A percentile compares a stretch with the other conserved stretches of the same genome.
Conservation (phyloP, 331 rosid genomes). For the Malus hybrid region DNA sequence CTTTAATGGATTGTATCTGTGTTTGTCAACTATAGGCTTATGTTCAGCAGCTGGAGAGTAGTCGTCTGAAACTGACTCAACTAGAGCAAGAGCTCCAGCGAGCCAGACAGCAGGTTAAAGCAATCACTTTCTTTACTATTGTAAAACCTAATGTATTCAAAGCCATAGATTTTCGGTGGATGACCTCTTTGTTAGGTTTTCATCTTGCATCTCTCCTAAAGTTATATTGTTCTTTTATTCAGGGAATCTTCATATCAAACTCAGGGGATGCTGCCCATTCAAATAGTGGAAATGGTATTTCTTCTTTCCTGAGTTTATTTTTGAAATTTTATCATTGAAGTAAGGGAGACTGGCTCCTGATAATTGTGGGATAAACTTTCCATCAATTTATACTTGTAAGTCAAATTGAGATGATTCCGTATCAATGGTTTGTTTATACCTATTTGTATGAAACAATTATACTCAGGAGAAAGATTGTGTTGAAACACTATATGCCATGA, state of each 20-base stretch:
- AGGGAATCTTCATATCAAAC: slow-evolving; percentile 96
- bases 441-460: neutral
- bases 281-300: slow-evolving; percentile 88
- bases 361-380: neutral
- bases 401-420: too few relatives aligned
- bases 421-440: neutral
- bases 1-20: neutral
- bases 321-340: slow-evolving; percentile 12
- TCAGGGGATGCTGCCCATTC: slow-evolving; percentile 90
- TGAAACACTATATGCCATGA: neutral
- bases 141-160: neutral
- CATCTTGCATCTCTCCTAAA: neutral
- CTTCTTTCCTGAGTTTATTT: slow-evolving; percentile 13
- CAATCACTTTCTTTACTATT: slow-evolving; percentile 6
- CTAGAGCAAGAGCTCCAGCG: slow-evolving; percentile 99
- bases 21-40: slow-evolving; percentile 49
- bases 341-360: slow-evolving; percentile 10
- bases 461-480: neutral
- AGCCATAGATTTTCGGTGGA: neutral
- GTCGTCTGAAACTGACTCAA: slow-evolving; percentile 92
- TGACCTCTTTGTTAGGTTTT: neutral
- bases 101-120: slow-evolving; percentile 88
- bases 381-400: neutral
- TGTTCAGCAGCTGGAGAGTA: slow-evolving; percentile 95
- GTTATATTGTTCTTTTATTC: slow-evolving; percentile 10